Evolutionary conservation across 1,284 basidiomycete genomes (phyloP), one percentile per base, ranked within the genome.

Genomic region (Microbotryum violaceum): DNA sequence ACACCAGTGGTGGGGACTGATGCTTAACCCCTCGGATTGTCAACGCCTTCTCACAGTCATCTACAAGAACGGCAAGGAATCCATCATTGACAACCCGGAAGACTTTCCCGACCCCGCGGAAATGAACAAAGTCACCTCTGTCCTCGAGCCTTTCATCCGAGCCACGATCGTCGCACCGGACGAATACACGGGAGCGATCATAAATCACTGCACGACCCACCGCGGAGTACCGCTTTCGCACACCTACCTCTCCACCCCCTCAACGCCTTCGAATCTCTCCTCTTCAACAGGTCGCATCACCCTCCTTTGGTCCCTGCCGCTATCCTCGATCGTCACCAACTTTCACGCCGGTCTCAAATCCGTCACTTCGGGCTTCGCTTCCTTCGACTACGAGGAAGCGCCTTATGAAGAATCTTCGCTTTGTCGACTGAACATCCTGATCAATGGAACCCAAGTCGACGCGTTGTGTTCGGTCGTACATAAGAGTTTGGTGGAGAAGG

Each of bases 281-380:
- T 87, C 73, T 82, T 91, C 57, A 88, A 85, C n/a, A 82, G 85
- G 62, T 82, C 60, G 64, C 60, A 75, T 62, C 82, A 90, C 93
- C 54, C 75, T 96, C 68, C 86, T 83, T 21, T 92, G 89, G 70
- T 81, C 79, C 7, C 75, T 97, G n/a, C 92, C 92, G 10, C 78
- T 97, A 64, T 69, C 68, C 14, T 62, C 62, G 14, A 89, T 97
- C 60, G 90, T 97, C 7, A 90, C 88, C 2, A 85, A 90, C 75
- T 97, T 97, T 75, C 96, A 93, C 74, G 89, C 92, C 70, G 85
- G 87, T 70, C 80, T 97, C 60, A 97, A 97, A 53, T 71, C 69
- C n/a, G 55, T 73, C 52, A 66, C 72, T 6, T 70, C 70, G 14
- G 73, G 73, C 12, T 74, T 70, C 64, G 73, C 72, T 6, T 70